Evolutionary conservation across 805 yeast species (phyloP), one percentile per base, ranked within the genome.

Genomic region (Candida khao-thaluensis): DNA sequence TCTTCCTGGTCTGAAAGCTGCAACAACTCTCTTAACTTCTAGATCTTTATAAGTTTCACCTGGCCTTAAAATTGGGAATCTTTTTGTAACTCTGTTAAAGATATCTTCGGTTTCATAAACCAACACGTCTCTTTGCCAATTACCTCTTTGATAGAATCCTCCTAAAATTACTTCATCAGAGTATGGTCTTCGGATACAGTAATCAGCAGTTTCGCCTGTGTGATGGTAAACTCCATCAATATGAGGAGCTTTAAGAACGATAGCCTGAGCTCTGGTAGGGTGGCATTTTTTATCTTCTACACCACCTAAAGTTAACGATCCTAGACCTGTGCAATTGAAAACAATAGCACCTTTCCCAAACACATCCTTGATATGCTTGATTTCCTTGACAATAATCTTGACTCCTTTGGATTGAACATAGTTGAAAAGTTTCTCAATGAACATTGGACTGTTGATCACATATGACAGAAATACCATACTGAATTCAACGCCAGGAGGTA

Each of bases 211-310:
- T 56, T 60, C 31, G 17, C 32, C 32, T 4, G 17, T 11, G n/a
- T 29, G 17, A 17, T 29, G 32, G 11, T 29, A 17, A 5, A 17
- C 32, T 9, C 23, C 32, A 7, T 10, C n/a, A 63, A 84, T 66
- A 49, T 82, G 84, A 2, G 89, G 88, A 0, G 88, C 87, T 44
- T 69, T 73, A 16, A 85, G 70, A 7, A 84, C 81, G 14, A 84
- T 82, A 17, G 85, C 88, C 53, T 85, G 95, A 4, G 95, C 95
- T 42, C 95, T 67, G 1, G 85, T 77, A 6, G 95, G 91, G 48
- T 79, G 82, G 14, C 82, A 74, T 1, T 64, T 60, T 7, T 62
- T 44, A 52, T 86, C 95, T 15, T 65, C 61, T 12, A 82, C 86
- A 9, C 90, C 93, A 6, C 79, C 79, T 5, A 86, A 61, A 2